Base-by-base conservation (phyloP, 768 basidiomycete species). In the Leccinellum luteum region DNA sequence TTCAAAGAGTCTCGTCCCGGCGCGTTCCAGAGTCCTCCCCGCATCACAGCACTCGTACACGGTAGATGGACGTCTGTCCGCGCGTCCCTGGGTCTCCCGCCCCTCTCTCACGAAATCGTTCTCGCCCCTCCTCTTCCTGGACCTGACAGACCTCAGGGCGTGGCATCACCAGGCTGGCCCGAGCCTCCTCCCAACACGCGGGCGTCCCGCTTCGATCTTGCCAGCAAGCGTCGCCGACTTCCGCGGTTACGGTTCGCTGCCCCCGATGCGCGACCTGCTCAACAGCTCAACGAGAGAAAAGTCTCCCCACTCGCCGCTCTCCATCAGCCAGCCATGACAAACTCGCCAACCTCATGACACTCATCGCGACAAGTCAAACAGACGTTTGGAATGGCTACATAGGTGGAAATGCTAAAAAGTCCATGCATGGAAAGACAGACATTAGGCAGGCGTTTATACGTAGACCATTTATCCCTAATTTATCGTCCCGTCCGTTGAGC, bases 41-140 rank as follows among this genome's bases (percentile, higher is more conserved):
- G 10, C 44, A 25, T 23, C 52, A 21, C 44, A 6, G 13, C 27
- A 27, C 3, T 23, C 44, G 9, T 73, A 57, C 61, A 68, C 41
- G 74, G 74, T 31, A 71, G 72, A 60, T 75, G 74, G 74, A 50
- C 60, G 34, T 61, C 58, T 28, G 66, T 75, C 23, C 68, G 73
- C 7, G 56, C 60, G 4, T 70, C 75, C 28, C 62, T 75, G 8
- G 64, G 63, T 51, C 68, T 75, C 13, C 65, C 67, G 0, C 66
- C 67, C 21, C 60, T 66, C 50, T 48, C 70, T 38, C 65, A 57
- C 23, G 51, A 19, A 9, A 31, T 47, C 57, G 50, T 47, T 52
- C 32, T 30, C 52, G 5, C 49, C 21, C 31, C 38, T 41, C n/a
- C 4, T 19, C 10, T 7, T 7, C 6, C n/a, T 10, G 38, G 19